phyloP scores from a whole-genome alignment of 2,329 filamentous ascomycete genomes.

The Beauveria sp. region DNA sequence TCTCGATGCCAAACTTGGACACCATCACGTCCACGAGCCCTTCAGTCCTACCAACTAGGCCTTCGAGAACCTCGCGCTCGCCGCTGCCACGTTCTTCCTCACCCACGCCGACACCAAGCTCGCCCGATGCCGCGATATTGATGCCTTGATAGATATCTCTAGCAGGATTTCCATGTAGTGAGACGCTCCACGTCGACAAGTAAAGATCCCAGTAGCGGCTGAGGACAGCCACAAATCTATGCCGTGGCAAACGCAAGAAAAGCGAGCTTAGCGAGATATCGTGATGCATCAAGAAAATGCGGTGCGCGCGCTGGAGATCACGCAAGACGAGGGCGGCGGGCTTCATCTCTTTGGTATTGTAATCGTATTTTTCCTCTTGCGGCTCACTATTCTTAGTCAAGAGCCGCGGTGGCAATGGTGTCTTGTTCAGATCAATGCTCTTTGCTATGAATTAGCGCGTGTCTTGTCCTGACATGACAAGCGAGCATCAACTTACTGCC shows the following conservation, averaged over 20 bases:
- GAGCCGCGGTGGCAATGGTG: slow-evolving; percentile 52
- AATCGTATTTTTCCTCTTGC: slow-evolving; percentile 53
- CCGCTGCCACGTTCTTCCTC: slow-evolving; percentile 93
- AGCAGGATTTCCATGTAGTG: slow-evolving; percentile 82
- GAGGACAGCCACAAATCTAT: slow-evolving; percentile 64
- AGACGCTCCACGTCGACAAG: slow-evolving; percentile 72
- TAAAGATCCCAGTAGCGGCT: slow-evolving; percentile 73
- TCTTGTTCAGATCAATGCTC: slow-evolving; percentile 67
- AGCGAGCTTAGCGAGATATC: slow-evolving; percentile 64
- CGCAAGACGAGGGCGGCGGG: slow-evolving; percentile 69
- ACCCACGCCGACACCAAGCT: slow-evolving; percentile 87
- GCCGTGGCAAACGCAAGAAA: slow-evolving; percentile 53
- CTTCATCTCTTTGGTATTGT: slow-evolving; percentile 84
- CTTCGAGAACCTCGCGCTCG: slow-evolving; percentile 86
- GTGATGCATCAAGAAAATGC: slow-evolving; percentile 82
- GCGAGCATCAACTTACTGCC: slow-evolving; percentile 51
- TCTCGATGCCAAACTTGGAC: slow-evolving; percentile 68
- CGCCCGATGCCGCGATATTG: slow-evolving; percentile 82
- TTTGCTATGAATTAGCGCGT: slow-evolving; percentile 12
- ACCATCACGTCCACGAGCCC: slow-evolving; percentile 85
- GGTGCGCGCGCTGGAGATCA: slow-evolving; percentile 76
- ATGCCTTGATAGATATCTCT: slow-evolving; percentile 73
- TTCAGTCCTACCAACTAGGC: slow-evolving; percentile 70
- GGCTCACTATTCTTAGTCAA: slow-evolving; percentile 33
- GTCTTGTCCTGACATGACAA: not conserved